Evolutionary conservation across 306 rosid genomes (phyloP), one percentile per base, ranked within the genome.

Genomic region (Cyclanthera cordifolia): DNA sequence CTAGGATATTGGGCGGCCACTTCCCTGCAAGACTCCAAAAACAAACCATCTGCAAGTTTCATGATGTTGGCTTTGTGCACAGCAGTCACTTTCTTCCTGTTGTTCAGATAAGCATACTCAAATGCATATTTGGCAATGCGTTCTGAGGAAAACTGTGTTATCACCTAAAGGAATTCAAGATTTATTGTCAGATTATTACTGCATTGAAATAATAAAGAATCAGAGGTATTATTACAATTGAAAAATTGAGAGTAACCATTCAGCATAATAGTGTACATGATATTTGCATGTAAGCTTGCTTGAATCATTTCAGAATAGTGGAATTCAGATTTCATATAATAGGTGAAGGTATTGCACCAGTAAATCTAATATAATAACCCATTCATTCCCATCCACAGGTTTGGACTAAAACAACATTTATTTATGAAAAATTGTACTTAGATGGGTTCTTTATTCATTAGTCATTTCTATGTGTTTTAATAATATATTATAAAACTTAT

Each of bases 41-140:
- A 92, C 71, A 92, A 71, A 70, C 96, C 98, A 78, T 92, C 98
- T 32, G 98, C 91, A 46, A 86, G 90, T 72, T 92, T 89, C 96
- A 89, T 92, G 51, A 92, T 92, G 88, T 92, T 89, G 75, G 96
- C 96, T 78, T 89, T 92, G 82, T 89, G 98, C 80, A 89, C 95
- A 6, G 98, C 98, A 27, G 98, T 87, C 77, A 92, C 98, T 71
- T 77, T 85, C 87, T 92, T 88, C 69, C 96, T 81, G 77, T 87
- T 88, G 63, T 92, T 89, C 49, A 89, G 82, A 84, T 92, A 88
- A 41, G 98, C 88, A 72, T 87, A 89, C 92, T 92, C 92, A 64
- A 92, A 92, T 8, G 97, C 97, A 67, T 92, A 92, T 77, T 87
- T 84, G 0, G 97, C 96, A 34, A 60, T 60, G 67, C 67, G 67